A percentile compares a stretch with the other conserved stretches of the same genome.
Evolutionary conservation across 208 protist genomes (phyloP).

Genomic region (Strigomonas culicis): DNA sequence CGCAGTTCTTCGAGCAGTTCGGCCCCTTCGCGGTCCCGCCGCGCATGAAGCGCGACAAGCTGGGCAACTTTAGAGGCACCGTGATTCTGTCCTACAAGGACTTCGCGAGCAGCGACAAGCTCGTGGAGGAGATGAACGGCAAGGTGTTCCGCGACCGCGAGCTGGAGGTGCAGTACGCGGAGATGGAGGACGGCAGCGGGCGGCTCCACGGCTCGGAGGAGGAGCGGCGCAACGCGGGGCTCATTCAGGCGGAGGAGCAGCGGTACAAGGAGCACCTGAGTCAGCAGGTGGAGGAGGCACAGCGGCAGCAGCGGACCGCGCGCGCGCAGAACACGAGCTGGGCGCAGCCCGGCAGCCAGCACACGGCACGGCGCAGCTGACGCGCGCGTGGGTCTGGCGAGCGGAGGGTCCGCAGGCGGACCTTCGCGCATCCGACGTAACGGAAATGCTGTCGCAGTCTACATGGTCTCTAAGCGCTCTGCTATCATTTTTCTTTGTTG

Average conservation of each 20-base stretch:
- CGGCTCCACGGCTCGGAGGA: slow-evolving; percentile 63
- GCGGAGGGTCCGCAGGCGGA: background rate
- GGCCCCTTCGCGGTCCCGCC: slow-evolving; percentile 77
- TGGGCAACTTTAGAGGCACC: slow-evolving; percentile 72
- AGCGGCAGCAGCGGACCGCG: slow-evolving; percentile 32
- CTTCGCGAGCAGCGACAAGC: slow-evolving; percentile 63
- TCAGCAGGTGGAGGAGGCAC: slow-evolving; percentile 35
- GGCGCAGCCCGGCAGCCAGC: slow-evolving; percentile 23
- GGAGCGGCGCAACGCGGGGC: slow-evolving; percentile 71
- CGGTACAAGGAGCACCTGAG: slow-evolving; percentile 60
- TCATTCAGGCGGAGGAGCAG: slow-evolving; percentile 65
- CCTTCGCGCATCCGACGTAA: background rate
- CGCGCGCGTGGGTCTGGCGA: background rate
- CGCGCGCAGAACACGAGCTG: slow-evolving; percentile 58
- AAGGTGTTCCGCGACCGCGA: slow-evolving; percentile 57
- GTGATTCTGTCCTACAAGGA: slow-evolving; percentile 78
- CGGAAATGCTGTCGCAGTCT: background rate
- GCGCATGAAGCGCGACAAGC: slow-evolving; percentile 71
- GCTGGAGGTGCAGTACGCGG: slow-evolving; percentile 73
- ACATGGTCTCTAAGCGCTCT: background rate
- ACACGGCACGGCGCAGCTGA: background rate
- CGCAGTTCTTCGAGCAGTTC: slow-evolving; percentile 75
- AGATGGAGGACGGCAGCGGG: slow-evolving; percentile 81
- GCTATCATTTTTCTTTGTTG: slow-evolving; percentile 1
- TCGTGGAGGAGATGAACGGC: slow-evolving; percentile 73